These are phyloP conservation scores for Aspergillus bertholletiae DNA, from an alignment of 495 filamentous ascomycete species.

Conservation along the genomic window DNA sequence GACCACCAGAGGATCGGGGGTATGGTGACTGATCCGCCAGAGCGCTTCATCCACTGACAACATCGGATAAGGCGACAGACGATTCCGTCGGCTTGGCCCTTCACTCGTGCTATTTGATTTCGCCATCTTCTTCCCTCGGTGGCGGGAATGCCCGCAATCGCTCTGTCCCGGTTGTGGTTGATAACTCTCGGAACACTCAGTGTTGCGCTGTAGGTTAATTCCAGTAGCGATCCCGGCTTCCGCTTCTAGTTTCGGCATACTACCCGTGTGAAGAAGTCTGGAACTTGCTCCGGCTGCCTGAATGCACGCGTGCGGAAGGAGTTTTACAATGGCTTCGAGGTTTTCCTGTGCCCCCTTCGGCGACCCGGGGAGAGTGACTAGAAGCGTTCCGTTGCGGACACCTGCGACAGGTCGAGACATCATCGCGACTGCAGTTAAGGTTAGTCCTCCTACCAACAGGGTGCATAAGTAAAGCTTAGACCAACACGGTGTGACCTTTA, in stretches of 20 bases:
- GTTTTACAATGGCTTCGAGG: slow-evolving; percentile 82
- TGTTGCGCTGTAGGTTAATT: no score
- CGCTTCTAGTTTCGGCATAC: slow-evolving; percentile 76
- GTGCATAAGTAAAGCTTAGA: slow-evolving; percentile 13
- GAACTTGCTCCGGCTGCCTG: slow-evolving; percentile 86
- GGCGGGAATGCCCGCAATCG: no score
- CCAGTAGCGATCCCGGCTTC: slow-evolving; percentile 63
- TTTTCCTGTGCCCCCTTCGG: slow-evolving; percentile 98
- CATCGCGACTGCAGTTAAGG: slow-evolving; percentile 68
- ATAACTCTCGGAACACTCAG: no score
- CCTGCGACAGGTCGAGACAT: slow-evolving; percentile 96
- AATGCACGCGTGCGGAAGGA: slow-evolving; percentile 87
- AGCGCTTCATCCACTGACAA: slow-evolving; percentile 79
- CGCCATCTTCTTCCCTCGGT: no score
- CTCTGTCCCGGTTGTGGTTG: no score
- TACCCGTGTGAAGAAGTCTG: slow-evolving; percentile 72
- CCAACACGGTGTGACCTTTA: slow-evolving; percentile 86
- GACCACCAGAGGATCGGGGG: slow-evolving; percentile 53
- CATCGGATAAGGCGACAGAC: slow-evolving; percentile 91
- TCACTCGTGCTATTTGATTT: slow-evolving; percentile 79
- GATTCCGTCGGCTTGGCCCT: slow-evolving; percentile 73
- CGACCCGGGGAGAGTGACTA: slow-evolving; percentile 89
- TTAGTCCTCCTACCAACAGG: slow-evolving; percentile 19
- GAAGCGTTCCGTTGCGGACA: slow-evolving; percentile 75
- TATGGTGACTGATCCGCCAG: slow-evolving; percentile 62